Evolutionary conservation across 1,284 basidiomycete species (phyloP).

Genomic region (Leccinum pachyderme): DNA sequence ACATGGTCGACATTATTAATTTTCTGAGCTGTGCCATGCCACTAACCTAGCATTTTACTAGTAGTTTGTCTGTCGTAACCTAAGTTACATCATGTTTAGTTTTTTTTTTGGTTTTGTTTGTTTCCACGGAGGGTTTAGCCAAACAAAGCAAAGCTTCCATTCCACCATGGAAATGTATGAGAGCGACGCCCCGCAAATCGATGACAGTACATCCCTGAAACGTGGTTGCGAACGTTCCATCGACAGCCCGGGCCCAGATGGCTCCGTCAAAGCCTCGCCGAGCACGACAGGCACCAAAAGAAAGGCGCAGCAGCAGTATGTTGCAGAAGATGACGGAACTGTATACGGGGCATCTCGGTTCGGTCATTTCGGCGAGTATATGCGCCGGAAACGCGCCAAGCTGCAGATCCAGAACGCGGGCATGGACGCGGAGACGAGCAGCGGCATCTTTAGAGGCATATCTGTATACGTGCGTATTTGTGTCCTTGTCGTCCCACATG

Average conservation of each 20-base stretch:
- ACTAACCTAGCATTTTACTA: constrained; percentile 10
- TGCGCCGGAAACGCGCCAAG: constrained; percentile 88
- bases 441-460: constrained; percentile 65
- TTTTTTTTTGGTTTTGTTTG: neutral
- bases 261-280: neutral
- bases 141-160: constrained; percentile 64
- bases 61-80: neutral
- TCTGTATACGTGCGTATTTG: constrained; percentile 70
- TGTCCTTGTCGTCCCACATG: neutral
- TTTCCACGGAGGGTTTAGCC: constrained; percentile 31
- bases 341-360: constrained; percentile 81
- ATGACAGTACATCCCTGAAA: constrained; percentile 4
- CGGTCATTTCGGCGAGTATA: constrained; percentile 84
- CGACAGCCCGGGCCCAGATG: neutral
- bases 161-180: constrained; percentile 91
- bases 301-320: constrained; percentile 14
- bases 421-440: constrained; percentile 39
- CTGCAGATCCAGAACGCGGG: constrained; percentile 81
- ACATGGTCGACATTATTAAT: neutral
- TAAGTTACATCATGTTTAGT: neutral
- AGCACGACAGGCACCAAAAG: constrained; percentile 15
- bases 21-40: neutral
- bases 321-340: constrained; percentile 24
- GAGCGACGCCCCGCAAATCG: constrained; percentile 3
- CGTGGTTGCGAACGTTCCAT: constrained; percentile 6